Evolutionary conservation across 75 land plant species (phyloP).

Genomic region (Adiantum capillusveneris): DNA sequence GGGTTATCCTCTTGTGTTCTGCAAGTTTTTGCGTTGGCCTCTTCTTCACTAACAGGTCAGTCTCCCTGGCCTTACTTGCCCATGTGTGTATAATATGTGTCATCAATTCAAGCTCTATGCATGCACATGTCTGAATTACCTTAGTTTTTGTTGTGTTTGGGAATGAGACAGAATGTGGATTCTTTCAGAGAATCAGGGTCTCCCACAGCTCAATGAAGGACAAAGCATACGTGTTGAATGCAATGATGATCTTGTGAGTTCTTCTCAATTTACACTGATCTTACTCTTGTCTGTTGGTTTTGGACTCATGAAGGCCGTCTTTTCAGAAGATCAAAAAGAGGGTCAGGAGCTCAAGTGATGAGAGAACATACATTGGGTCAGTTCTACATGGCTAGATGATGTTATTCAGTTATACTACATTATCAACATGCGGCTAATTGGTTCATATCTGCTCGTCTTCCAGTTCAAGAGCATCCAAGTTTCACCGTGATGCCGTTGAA

Average conservation of each 20-base stretch:
- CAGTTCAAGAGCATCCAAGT: background rate
- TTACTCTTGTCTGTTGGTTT: background rate
- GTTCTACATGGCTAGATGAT: background rate
- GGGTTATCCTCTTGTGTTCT: constrained; percentile 52
- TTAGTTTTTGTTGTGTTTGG: background rate
- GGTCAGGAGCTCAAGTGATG: too few relatives aligned
- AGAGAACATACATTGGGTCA: too few relatives aligned
- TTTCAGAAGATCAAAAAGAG: too few relatives aligned
- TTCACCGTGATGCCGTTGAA: background rate
- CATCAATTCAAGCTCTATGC: too few relatives aligned
- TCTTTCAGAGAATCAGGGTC: constrained; percentile 3
- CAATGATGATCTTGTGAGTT: background rate
- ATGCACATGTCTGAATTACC: background rate
- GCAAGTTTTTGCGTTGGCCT: constrained; percentile 66
- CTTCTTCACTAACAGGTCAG: constrained; percentile 58
- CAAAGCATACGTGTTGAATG: background rate
- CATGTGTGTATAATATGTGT: too few relatives aligned
- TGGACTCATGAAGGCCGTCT: background rate
- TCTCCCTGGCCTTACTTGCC: too few relatives aligned
- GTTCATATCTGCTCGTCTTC: background rate
- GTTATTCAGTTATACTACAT: background rate
- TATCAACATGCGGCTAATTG: too few relatives aligned
- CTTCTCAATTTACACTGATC: background rate
- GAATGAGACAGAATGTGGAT: constrained; percentile 4
- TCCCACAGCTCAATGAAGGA: background rate